Evolutionary conservation across 495 filamentous ascomycete genomes (phyloP).

Genomic region (Talaromyces wortmannii): DNA sequence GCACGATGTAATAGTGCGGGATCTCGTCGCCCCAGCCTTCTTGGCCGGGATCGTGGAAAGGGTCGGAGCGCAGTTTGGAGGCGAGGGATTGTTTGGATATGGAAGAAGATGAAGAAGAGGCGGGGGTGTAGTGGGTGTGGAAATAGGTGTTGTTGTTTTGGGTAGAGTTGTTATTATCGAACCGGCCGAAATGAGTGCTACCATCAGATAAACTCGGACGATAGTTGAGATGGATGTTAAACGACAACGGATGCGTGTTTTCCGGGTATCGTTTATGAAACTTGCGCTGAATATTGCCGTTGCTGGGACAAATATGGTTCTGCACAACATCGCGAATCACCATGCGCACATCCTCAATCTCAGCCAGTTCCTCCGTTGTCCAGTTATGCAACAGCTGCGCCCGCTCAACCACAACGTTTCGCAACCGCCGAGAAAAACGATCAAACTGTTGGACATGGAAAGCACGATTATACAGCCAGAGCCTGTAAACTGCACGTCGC

Average conservation of each 20-base stretch:
- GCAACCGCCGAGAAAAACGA: conserved; percentile 38
- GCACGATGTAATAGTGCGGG: conserved; percentile 54
- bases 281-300: conserved; percentile 50
- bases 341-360: conserved; percentile 47
- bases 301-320: conserved; percentile 53
- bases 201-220: conserved; percentile 12
- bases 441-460: conserved; percentile 45
- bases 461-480: conserved; percentile 58
- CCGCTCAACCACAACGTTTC: conserved; percentile 36
- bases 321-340: conserved; percentile 46
- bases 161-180: neutral
- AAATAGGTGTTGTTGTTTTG: neutral
- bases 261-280: conserved; percentile 50
- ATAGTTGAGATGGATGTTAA: conserved; percentile 49
- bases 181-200: neutral
- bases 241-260: conserved; percentile 36
- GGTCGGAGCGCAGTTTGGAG: conserved; percentile 26
- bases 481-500: conserved; percentile 60
- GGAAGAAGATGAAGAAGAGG: neutral
- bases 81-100: neutral
- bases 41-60: conserved; percentile 30
- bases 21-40: conserved; percentile 60
- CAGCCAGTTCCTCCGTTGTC: conserved; percentile 44
- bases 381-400: conserved; percentile 52
- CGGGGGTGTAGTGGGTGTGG: conserved; percentile 4